Evolutionary conservation across 2,329 filamentous ascomycete genomes (phyloP).

Genomic region (Alternaria postmessia): DNA sequence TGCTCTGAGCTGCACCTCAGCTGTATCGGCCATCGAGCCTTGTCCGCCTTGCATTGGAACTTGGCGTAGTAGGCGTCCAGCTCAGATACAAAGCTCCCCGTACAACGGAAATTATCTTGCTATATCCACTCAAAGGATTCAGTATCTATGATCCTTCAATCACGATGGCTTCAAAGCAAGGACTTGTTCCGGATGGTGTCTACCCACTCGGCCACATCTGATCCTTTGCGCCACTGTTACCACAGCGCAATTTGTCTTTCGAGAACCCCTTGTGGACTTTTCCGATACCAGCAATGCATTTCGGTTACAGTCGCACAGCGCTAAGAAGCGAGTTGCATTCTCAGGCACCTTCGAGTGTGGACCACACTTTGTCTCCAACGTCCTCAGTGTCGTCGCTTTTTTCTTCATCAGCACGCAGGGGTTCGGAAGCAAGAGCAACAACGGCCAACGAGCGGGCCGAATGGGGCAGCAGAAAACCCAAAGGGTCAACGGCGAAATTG

Average conservation of each 20-base stretch:
- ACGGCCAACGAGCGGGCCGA: slow-evolving; percentile 16
- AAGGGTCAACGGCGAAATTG: slow-evolving; percentile 22
- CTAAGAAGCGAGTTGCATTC: background rate
- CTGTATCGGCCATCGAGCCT: background rate
- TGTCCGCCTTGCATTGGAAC: background rate
- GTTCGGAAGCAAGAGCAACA: slow-evolving; percentile 6
- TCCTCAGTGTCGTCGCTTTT: background rate
- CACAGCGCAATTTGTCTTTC: background rate
- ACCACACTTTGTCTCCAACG: slow-evolving; percentile 1
- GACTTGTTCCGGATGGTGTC: slow-evolving; percentile 5
- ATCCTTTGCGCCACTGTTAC: slow-evolving; percentile 1
- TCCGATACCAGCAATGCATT: background rate
- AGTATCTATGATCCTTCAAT: slow-evolving; percentile 11
- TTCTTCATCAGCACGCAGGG: slow-evolving; percentile 9
- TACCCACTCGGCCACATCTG: background rate
- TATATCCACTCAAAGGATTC: slow-evolving; percentile 9
- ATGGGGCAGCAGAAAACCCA: slow-evolving; percentile 15
- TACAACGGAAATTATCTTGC: slow-evolving; percentile 13
- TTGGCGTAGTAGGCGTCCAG: background rate
- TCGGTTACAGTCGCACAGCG: background rate
- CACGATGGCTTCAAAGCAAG: slow-evolving; percentile 1
- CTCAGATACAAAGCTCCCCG: background rate
- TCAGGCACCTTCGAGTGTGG: background rate
- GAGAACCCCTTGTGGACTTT: background rate
- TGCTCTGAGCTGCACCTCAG: slow-evolving; percentile 11